Base-by-base conservation (phyloP, 352 stramenopile genomes). In the Globisporangium nagaii region DNA sequence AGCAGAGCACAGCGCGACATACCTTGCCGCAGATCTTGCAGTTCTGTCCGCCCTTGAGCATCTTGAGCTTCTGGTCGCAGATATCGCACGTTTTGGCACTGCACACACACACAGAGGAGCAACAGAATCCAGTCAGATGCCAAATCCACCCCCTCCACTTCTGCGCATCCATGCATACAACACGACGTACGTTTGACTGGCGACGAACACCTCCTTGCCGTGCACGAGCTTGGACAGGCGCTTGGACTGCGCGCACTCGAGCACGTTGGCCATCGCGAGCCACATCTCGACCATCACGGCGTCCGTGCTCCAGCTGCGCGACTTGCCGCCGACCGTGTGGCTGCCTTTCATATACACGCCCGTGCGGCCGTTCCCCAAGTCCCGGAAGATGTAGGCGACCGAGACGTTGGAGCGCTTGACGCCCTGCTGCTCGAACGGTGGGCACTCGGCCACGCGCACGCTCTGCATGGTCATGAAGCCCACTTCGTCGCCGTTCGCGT, bases 11-110 rank as follows among this genome's bases (percentile, higher is more conserved):
- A 5, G 22, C 8, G 7, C 17, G n/a, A 25, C 37, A 2, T 39
- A 67, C 60, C 55, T 85, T 85, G 55, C 76, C 67, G 27, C 76
- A 87, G 48, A 75, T 78, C 60, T 85, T 85, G 65, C 76, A 87
- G 54, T 73, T 74, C 52, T 85, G 68, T 24, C 68, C 68, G 11
- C 55, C 60, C 41, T 84, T 84, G 19, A 73, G 44, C 44, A 66
- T 51, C 51, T 73, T 81, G 30, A 87, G 64, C 58, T 80, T 83
- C 35, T 70, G 70, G 54, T 85, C 68, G 42, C 74, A 87, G 53
- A 84, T 79, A 49, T 85, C 74, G 34, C 76, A 85, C 22, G 62
- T 66, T 48, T 84, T 83, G 51, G 62, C 71, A 22, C 58, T 72
- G 41, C 25, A 59, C 3, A 57, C 8, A 56, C 3, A 57, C 17